Evolutionary conservation across 768 basidiomycete species (phyloP).

Genomic region (Calocybe cyanea): DNA sequence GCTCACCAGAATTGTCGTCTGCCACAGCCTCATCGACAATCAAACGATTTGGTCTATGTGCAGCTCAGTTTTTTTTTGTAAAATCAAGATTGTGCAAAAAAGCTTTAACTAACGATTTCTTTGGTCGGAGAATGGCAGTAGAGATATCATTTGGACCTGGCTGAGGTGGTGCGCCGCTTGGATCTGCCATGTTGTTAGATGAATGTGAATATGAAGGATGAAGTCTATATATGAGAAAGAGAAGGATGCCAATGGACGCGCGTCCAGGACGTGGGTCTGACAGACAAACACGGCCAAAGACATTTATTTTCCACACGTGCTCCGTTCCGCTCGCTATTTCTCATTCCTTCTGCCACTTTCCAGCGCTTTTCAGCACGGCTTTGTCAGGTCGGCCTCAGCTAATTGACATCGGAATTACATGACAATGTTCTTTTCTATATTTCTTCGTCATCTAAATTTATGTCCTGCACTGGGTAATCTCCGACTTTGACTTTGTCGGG

Average conservation of each 20-base stretch:
- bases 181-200: slow-evolving; percentile 58
- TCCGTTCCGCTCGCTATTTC: slow-evolving; percentile 21
- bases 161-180: slow-evolving; percentile 77
- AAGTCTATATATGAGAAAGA: slow-evolving; percentile 20
- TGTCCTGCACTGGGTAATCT: slow-evolving; percentile 82
- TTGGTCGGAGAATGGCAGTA: slow-evolving; percentile 92
- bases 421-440: slow-evolving; percentile 50
- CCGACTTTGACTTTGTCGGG: slow-evolving; percentile 80
- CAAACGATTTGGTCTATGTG: slow-evolving; percentile 86
- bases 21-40: slow-evolving; percentile 92
- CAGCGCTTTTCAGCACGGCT: slow-evolving; percentile 5
- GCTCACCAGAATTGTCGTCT: slow-evolving; percentile 93
- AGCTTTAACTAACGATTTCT: slow-evolving; percentile 84
- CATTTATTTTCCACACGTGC: slow-evolving; percentile 8
- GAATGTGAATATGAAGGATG: slow-evolving; percentile 19
- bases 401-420: slow-evolving; percentile 7
- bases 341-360: slow-evolving; percentile 32
- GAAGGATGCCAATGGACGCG: slow-evolving; percentile 33
- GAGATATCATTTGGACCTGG: slow-evolving; percentile 88
- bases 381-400: slow-evolving; percentile 5
- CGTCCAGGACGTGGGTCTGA: slow-evolving; percentile 24
- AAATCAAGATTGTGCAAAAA: slow-evolving; percentile 5
- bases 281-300: slow-evolving; percentile 23
- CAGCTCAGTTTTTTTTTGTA: slow-evolving; percentile 18
- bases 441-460: slow-evolving; percentile 74